Base-by-base conservation (phyloP, 352 stramenopile species). In the Globisporangium spinosum region DNA sequence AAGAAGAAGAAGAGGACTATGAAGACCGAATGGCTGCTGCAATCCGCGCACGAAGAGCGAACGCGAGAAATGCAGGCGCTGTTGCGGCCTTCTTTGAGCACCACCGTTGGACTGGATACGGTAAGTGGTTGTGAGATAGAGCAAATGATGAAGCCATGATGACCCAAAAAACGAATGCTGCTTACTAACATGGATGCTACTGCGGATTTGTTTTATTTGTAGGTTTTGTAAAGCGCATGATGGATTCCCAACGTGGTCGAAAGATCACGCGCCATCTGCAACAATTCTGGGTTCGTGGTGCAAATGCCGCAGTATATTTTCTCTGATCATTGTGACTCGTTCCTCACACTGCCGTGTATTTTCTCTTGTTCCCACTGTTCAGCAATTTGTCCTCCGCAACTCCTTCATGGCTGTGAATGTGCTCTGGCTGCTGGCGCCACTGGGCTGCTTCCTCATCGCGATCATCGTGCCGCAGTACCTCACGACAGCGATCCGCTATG, bases 341-440 rank as follows among this genome's bases (percentile, higher is more conserved):
- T 22, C 23, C 29, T 49, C 25, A 64, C 58, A 34, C 10, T 23
- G 5, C 8, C 12, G 38, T 20, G 12, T 58, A 7, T 35, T 5
- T 55, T 17, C 17, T 59, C 13, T 55, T 54, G 2, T 8, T 20
- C 5, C 58, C 2, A 34, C 29, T 47, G 9, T 22, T 38, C 38
- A 82, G 75, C 67, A 76, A 58, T 75, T 73, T 32, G 45, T 88
- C 5, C 63, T 88, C 23, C 84, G 79, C 61, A 88, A 92, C 35
- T 88, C 80, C 38, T 90, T 92, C 70, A 87, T 90, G 79, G 82
- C 80, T 0, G 72, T 82, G 62, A 93, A 93, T 58, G 78, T 91
- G 22, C 25, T 91, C 51, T 93, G 85, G 85, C 78, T 93, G 9
- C 70, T 93, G 3, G 74, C 83, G 15, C 85, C 85, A 15, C 69